A percentile compares a stretch with the other conserved stretches of the same genome.
These are phyloP conservation scores for Elsinoe perseae DNA, from an alignment of 2,329 filamentous ascomycete species.

Conservation along the genomic window DNA sequence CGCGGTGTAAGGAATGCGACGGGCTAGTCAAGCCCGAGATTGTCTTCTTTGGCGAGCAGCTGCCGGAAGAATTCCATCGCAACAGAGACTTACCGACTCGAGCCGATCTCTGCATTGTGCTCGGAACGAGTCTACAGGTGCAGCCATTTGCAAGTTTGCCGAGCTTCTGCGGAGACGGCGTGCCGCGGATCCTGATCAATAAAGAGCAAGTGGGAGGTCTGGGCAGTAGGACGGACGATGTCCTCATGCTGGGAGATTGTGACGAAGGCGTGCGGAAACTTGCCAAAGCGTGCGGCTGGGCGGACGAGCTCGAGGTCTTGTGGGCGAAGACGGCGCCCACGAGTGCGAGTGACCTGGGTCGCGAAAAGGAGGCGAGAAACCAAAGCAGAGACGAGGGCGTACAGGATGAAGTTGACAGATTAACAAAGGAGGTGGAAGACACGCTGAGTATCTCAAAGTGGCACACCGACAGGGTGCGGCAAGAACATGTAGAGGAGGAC, in stretches of 20 bases:
- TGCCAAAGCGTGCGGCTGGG: conserved; percentile 75
- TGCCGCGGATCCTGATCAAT: conserved; percentile 80
- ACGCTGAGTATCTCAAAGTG: conserved; percentile 43
- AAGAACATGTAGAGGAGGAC: conserved; percentile 9
- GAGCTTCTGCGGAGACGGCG: conserved; percentile 49
- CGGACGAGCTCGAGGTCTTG: conserved; percentile 66
- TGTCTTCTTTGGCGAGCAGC: conserved; percentile 79
- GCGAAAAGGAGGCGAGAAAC: conserved; percentile 17
- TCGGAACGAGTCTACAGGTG: conserved; percentile 82
- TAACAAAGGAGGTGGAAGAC: conserved; percentile 52
- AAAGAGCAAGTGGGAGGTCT: conserved; percentile 72
- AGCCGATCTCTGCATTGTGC: conserved; percentile 72
- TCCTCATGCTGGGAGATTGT: conserved; percentile 73
- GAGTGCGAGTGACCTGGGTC: conserved; percentile 34
- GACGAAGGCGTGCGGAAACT: conserved; percentile 73
- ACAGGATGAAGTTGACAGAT: conserved; percentile 50
- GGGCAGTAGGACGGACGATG: conserved; percentile 72
- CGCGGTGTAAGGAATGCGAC: conserved; percentile 61
- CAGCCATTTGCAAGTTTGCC: conserved; percentile 85
- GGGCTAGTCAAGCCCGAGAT: conserved; percentile 91
- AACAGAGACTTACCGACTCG: conserved; percentile 48
- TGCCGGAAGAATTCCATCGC: conserved; percentile 59
- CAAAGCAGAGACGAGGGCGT: conserved; percentile 47
- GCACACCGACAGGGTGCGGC: conserved; percentile 33
- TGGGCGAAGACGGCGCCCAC: conserved; percentile 62